Conservation (phyloP, 2,329 filamentous ascomycete genomes). For the Penicillium thymicola region DNA sequence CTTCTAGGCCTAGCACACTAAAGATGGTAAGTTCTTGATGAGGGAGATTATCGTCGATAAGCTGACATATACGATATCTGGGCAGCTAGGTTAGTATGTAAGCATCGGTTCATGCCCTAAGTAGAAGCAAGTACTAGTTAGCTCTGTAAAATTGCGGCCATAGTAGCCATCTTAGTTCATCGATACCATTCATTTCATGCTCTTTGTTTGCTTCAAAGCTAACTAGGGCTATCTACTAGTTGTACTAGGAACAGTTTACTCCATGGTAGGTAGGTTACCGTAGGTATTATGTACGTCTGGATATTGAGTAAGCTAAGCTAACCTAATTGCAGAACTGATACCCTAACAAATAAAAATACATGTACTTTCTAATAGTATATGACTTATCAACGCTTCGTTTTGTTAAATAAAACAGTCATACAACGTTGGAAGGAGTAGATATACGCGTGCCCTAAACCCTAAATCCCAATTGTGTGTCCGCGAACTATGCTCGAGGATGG, state of each 20-base stretch:
- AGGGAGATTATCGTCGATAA: no score
- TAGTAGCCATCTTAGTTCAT: neutral
- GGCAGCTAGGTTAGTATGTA: neutral
- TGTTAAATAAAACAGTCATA: neutral
- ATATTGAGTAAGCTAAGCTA: neutral
- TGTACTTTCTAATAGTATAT: no score
- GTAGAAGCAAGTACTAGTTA: no score
- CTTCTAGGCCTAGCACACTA: no score
- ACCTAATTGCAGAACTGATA: neutral
- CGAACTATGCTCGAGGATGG: neutral
- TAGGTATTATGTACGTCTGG: neutral
- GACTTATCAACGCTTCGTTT: no score
- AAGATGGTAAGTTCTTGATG: no score
- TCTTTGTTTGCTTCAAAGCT: no score
- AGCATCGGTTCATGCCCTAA: neutral
- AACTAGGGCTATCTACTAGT: neutral
- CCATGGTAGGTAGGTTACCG: neutral
- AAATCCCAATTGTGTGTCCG: constrained; percentile 18
- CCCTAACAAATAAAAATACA: neutral
- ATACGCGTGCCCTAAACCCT: constrained; percentile 36
- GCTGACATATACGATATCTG: neutral
- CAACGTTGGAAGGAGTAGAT: neutral
- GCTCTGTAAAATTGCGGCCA: neutral
- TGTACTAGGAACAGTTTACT: neutral
- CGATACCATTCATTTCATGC: neutral